Evolutionary conservation across 1,284 basidiomycete species (phyloP), one percentile per base, ranked within the genome.

Genomic region (Ceratobasidium sp.): DNA sequence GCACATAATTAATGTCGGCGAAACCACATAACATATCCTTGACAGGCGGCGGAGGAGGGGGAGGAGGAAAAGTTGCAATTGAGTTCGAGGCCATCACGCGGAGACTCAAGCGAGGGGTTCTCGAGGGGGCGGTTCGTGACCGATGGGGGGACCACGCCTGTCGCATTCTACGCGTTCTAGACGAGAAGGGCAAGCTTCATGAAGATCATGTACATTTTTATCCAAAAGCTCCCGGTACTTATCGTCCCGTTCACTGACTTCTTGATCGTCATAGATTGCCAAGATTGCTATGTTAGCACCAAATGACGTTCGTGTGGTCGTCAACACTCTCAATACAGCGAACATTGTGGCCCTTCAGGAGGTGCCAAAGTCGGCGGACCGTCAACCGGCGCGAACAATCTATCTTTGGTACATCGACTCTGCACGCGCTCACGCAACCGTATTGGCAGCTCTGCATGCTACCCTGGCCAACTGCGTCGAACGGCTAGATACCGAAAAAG

Each of bases 381-480:
- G 95, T 72, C 93, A 94, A 80, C 93, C 94, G 6, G 88, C 91
- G 0, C 87, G 94, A 57, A 95, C 92, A 59, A 93, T 95, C 81
- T 96, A 94, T 83, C 88, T 98, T 22, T 98, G 96, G 96, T 90
- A 92, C 80, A 93, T 97, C 69, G 95, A 98, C 82, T 86, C 93
- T 7, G 85, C 87, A 47, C 94, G 95, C 80, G 93, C 93, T 7
- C 94, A 93, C 79, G 89, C 91, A 8, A 87, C 90, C 19, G 85
- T 97, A 22, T 85, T 97, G 14, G 88, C 88, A 36, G 89, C 89
- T 77, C 84, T 96, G 50, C 96, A 96, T 87, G 97, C 97, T 83
- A 94, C 93, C 0, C 80, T 97, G 69, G 94, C 89, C 79, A 98
- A 98, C 81, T 90, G 97, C 74, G 85, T 89, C 15, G 86, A 88